phyloP scores from a whole-genome alignment of 2,329 filamentous ascomycete genomes.

The Emmonsia crescens region DNA sequence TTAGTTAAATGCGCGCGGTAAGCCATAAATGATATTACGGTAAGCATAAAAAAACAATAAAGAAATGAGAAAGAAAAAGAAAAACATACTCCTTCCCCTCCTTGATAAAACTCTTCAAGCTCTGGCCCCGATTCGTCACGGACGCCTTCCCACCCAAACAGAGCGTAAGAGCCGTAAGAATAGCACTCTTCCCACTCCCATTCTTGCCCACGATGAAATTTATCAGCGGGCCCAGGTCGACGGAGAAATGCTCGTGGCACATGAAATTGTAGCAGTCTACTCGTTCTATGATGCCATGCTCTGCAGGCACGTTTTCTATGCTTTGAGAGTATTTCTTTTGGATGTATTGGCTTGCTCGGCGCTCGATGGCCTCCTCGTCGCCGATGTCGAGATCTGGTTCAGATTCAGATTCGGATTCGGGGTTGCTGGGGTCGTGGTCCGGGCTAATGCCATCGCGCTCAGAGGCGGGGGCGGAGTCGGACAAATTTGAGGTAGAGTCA shows the following conservation, averaged over 20 bases:
- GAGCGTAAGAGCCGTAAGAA: conserved; percentile 82
- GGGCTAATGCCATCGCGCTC: neutral
- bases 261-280: conserved; percentile 90
- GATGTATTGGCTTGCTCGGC: conserved; percentile 54
- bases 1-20: neutral
- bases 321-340: conserved; percentile 39
- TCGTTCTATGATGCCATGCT: conserved; percentile 78
- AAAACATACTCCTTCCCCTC: conserved; percentile 61
- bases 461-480: neutral
- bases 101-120: conserved; percentile 82
- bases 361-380: conserved; percentile 37
- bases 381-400: conserved; percentile 38
- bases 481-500: conserved; percentile 8
- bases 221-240: conserved; percentile 82
- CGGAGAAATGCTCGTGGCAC: conserved; percentile 76
- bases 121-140: conserved; percentile 82
- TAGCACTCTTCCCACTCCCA: conserved; percentile 92
- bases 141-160: conserved; percentile 93
- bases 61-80: neutral
- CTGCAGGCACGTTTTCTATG: conserved; percentile 62
- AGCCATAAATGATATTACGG: neutral
- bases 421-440: conserved; percentile 16
- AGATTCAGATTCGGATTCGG: conserved; percentile 26
- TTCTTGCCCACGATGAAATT: conserved; percentile 99
- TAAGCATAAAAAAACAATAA: neutral